Evolutionary conservation across 306 rosid genomes (phyloP), one percentile per base, ranked within the genome.

Genomic region (Quercus parvula): DNA sequence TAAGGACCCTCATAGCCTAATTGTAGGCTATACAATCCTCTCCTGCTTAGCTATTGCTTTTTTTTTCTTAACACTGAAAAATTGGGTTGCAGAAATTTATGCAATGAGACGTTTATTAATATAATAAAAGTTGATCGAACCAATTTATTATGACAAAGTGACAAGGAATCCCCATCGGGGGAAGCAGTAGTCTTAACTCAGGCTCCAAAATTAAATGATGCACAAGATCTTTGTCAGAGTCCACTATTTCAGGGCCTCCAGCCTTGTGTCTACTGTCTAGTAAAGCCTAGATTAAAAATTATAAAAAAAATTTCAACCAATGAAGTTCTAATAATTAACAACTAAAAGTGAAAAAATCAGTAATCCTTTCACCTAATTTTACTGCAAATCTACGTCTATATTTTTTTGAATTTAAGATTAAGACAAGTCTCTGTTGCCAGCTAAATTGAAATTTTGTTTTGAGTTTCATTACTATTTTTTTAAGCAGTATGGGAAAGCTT

Each of bases 161-260:
- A 85, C 81, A 84, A 84, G 79, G 86, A 87, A 88, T 89, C 90
- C 81, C 75, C 79, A 70, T 81, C 51, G 91, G 85, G 91, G 84
- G 85, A 89, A 79, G 67, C 79, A 87, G 56, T 67, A 87, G 56
- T 67, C 49, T 62, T 77, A 77, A 75, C 63, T 73, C 20, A 70
- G 63, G 76, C 79, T 81, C 83, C 90, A 75, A 84, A 90, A 73
- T 74, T 73, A 58, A 77, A 84, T 87, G 81, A 77, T 88, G 20
- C 5, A 80, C 82, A 70, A 75, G 55, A 78, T 78, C 82, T 80
- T 46, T 85, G 92, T 85, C 92, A 85, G 78, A 15, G 30, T 6
- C 18, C n/a, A 52, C 69, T 78, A 18, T 67, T 61, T 69, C 28
- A 5, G 18, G 33, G 4, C 38, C 18, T 25, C 44, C 71, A 19